phyloP scores from a whole-genome alignment of 352 stramenopile genomes.

The Globisporangium polare region DNA sequence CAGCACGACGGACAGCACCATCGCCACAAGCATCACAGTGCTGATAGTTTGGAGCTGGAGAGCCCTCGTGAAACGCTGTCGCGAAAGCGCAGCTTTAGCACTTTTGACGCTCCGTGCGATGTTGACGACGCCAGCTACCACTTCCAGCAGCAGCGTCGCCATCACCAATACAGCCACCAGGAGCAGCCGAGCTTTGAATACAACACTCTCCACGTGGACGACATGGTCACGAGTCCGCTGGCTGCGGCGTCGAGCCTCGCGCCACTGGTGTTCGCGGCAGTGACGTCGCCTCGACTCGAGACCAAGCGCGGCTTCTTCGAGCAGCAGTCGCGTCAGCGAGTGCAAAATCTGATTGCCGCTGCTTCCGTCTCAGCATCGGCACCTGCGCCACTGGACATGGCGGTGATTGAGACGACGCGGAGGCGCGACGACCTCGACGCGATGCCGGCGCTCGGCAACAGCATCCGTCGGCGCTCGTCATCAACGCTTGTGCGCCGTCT shows the following conservation, averaged over 20 bases:
- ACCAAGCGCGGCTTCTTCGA: conserved; percentile 1
- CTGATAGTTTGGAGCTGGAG: neutral
- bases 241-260: conserved; percentile 9
- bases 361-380: neutral
- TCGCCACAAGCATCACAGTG: neutral
- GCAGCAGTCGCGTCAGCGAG: neutral
- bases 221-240: conserved; percentile 11
- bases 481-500: conserved; percentile 5
- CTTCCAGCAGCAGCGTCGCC: neutral
- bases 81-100: neutral
- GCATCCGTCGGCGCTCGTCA: neutral
- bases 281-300: conserved; percentile 9
- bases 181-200: neutral
- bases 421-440: neutral
- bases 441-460: neutral
- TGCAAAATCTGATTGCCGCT: neutral
- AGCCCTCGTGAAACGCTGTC: neutral
- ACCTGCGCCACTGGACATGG: conserved; percentile 23
- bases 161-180: neutral
- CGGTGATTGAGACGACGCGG: conserved; percentile 16
- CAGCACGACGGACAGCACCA: neutral
- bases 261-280: conserved; percentile 11
- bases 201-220: neutral
- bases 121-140: neutral
- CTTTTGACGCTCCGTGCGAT: conserved; percentile 3